Base-by-base conservation (phyloP, 2,329 filamentous ascomycete genomes). In the Colletotrichum spaethianum region DNA sequence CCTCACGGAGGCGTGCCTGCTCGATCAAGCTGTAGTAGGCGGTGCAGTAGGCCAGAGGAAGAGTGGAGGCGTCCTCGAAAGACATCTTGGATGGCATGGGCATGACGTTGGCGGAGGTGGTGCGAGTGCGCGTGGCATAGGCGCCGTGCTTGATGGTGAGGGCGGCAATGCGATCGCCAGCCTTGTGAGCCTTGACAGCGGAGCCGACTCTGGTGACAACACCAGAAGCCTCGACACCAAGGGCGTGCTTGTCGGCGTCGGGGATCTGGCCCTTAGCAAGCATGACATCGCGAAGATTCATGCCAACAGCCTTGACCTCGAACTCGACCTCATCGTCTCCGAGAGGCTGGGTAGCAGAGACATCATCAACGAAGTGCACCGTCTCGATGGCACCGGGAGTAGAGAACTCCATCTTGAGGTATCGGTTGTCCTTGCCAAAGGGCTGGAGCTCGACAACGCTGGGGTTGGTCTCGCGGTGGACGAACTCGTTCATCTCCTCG, bases 281-380 rank as follows among this genome's bases (percentile, higher is more conserved):
- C 70, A 87, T 79, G 1, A 85, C 80, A 72, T 89, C 87, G 40
- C 81, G 81, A 73, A 84, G 85, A 76, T 86, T 88, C 69, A 88
- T 77, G 0, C 84, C 84, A 0, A 83, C 79, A 7, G 83, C 83
- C 40, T 80, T 80, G n/a, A 86, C 80, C 62, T 83, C 80, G 61
- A 86, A 81, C 74, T 86, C 84, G 6, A 86, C 74, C 44, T 85
- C 78, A n/a, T 82, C 78, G 0, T 75, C 77, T 0, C 75, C 77
- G 23, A 85, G 73, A 14, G 80, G 77, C 11, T 74, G 59, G 2
- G 67, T 75, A 20, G 76, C 74, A 0, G 68, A 38, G n/a, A 78
- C 74, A 33, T 84, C 83, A 50, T 83, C 81, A 63, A 82, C 73
- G 57, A 82, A 86, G 75, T 83, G 83, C 1, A 84, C 63, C 0